Conservation (phyloP, 169 alveolate species). For the Plasmodium vinckei region DNA sequence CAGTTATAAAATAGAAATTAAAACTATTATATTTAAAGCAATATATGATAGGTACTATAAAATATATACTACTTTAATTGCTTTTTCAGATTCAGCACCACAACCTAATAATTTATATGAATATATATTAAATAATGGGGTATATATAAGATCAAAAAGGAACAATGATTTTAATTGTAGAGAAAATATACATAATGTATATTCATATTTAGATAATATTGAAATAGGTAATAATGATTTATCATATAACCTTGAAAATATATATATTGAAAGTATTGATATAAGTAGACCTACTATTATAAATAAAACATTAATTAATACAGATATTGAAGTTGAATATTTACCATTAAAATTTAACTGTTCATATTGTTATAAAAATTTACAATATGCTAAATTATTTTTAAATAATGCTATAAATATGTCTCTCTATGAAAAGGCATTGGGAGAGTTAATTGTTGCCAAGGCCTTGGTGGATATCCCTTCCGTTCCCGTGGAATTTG, state of each 20-base stretch:
- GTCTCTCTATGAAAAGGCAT: slow-evolving; percentile 70
- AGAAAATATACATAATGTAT: slow-evolving; percentile 72
- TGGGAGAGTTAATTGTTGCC: slow-evolving; percentile 75
- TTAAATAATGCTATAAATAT: slow-evolving; percentile 70
- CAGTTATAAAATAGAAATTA: slow-evolving; percentile 51
- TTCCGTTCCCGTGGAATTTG: slow-evolving; percentile 28
- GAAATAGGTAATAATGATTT: slow-evolving; percentile 75
- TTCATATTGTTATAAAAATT: slow-evolving; percentile 41
- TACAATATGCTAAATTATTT: slow-evolving; percentile 72
- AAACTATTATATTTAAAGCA: slow-evolving; percentile 45
- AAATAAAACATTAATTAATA: slow-evolving; percentile 49
- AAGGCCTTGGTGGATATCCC: slow-evolving; percentile 74
- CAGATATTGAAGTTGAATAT: slow-evolving; percentile 72
- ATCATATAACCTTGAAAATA: slow-evolving; percentile 52
- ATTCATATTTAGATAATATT: slow-evolving; percentile 65
- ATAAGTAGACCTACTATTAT: slow-evolving; percentile 73
- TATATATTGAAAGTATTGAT: slow-evolving; percentile 68
- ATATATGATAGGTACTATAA: slow-evolving; percentile 72
- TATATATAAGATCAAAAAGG: slow-evolving; percentile 61
- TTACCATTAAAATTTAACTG: slow-evolving; percentile 66
- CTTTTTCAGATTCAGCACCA: slow-evolving; percentile 53
- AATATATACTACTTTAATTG: slow-evolving; percentile 42
- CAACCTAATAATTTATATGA: slow-evolving; percentile 69
- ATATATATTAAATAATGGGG: slow-evolving; percentile 65
- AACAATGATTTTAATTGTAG: slow-evolving; percentile 63